Percentiles rank a stretch among this genome's conserved stretches.
Evolutionary conservation across 2,329 filamentous ascomycete genomes (phyloP).

Genomic region (Trichoderma sp.): DNA sequence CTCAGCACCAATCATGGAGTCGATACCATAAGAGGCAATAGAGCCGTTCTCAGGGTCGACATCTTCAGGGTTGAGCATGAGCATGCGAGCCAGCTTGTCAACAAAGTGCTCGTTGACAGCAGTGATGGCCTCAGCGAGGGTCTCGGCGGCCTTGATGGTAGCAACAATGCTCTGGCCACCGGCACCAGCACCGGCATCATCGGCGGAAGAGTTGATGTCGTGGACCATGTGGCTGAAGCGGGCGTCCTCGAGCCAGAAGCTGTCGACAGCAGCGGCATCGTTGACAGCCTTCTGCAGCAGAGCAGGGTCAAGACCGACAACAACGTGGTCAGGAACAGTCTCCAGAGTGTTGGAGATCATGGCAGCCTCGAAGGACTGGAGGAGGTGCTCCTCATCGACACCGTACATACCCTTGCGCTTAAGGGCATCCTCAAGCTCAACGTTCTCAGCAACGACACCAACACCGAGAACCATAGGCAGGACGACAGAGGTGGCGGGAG

Average conservation of each 20-base stretch:
- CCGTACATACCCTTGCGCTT: conserved; percentile 35
- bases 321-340: conserved; percentile 23
- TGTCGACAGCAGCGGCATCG: background rate
- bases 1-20: conserved; percentile 39
- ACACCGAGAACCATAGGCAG: conserved; percentile 36
- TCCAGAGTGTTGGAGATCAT: background rate
- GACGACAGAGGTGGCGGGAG: conserved; percentile 29
- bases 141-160: conserved; percentile 18
- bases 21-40: conserved; percentile 35
- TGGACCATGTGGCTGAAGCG: background rate
- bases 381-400: conserved; percentile 32
- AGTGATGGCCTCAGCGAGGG: conserved; percentile 18
- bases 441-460: conserved; percentile 35
- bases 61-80: conserved; percentile 23
- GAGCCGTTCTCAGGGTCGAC: conserved; percentile 17
- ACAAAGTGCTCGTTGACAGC: conserved; percentile 22
- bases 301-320: conserved; percentile 29
- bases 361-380: conserved; percentile 28
- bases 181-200: conserved; percentile 2
- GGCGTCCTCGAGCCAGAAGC: background rate
- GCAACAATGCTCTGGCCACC: conserved; percentile 23
- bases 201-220: background rate
- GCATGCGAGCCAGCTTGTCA: conserved; percentile 24
- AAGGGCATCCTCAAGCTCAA: conserved; percentile 35
- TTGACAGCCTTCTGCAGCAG: conserved; percentile 21